Evolutionary conservation across 495 filamentous ascomycete species (phyloP), one percentile per base, ranked within the genome.

Genomic region (Choiromyces venosus): DNA sequence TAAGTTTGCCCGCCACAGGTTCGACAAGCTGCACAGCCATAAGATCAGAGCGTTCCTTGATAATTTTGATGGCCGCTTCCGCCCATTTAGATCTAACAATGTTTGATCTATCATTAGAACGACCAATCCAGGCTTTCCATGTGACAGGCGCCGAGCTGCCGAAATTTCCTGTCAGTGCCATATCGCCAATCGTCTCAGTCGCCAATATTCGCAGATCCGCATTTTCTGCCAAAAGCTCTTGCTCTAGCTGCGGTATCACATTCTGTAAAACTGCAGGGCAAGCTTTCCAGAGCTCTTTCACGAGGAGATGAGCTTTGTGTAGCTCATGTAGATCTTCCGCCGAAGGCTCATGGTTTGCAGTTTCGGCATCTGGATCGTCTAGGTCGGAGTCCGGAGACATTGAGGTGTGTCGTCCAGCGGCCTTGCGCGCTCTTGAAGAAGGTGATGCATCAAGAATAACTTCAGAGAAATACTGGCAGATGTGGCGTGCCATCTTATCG

Each of bases 381-480:
- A 88, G 86, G 61, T 85, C 85, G 8, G 82, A 76, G 56, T 84
- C 83, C 1, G 84, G 83, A 21, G 79, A 82, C 52, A 84, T 85
- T 2, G 73, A 79, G 0, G 71, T 78, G 36, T 78, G 76, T 25
- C 75, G 75, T 68, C 76, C 46, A 79, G 29, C 72, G 68, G 21
- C 14, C 64, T 69, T 74, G 19, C 78, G 73, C 18, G 67, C 66
- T 12, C 76, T 52, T 29, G 76, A 44, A 81, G 79, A 76, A 3
- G 88, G 86, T 0, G 94, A 93, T 18, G 92, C 90, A 77, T 97
- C 92, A 65, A 97, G 88, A 70, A 99, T 94, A 35, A 98, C 92
- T 72, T 97, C 93, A 82, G 93, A 95, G 83, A 99, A 99, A 81
- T 97, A 99, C 80, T 96, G 93, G 75, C 93, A 93, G 70, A 97